Percentiles rank a stretch among this genome's conserved stretches.
Conservation (phyloP, 371 early-diverging fungal species). For the Rhizopus sp. region DNA sequence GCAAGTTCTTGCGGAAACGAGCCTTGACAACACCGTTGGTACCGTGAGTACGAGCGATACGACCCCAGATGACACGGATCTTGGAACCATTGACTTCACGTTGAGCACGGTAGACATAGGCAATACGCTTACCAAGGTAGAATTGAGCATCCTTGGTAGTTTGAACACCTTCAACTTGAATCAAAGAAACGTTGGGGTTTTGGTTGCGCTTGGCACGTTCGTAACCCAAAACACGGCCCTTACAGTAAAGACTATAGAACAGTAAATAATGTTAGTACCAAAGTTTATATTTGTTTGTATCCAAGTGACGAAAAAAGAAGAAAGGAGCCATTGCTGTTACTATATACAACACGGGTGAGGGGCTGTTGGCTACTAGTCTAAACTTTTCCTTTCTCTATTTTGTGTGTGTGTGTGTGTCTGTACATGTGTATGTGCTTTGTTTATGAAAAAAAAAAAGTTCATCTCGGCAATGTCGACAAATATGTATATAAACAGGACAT, state of each 20-base stretch:
- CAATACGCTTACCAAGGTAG: constrained; percentile 84
- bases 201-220: constrained; percentile 87
- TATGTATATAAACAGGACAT: no score
- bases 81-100: constrained; percentile 85
- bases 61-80: constrained; percentile 95
- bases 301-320: neutral
- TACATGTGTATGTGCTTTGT: no score
- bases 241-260: constrained; percentile 83
- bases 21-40: constrained; percentile 88
- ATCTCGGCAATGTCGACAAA: no score
- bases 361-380: no score
- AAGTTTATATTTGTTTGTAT: no score
- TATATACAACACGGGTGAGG: no score
- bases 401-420: no score
- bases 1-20: constrained; percentile 89
- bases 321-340: neutral
- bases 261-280: neutral
- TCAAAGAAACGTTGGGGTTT: constrained; percentile 81
- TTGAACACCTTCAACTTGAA: constrained; percentile 88
- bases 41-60: constrained; percentile 89
- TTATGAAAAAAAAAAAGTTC: no score
- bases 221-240: constrained; percentile 91
- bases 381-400: no score
- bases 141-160: constrained; percentile 80
- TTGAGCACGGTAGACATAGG: constrained; percentile 82